Base-by-base conservation (phyloP, 75 land plant genomes). In the Cupressus sempervirens region DNA sequence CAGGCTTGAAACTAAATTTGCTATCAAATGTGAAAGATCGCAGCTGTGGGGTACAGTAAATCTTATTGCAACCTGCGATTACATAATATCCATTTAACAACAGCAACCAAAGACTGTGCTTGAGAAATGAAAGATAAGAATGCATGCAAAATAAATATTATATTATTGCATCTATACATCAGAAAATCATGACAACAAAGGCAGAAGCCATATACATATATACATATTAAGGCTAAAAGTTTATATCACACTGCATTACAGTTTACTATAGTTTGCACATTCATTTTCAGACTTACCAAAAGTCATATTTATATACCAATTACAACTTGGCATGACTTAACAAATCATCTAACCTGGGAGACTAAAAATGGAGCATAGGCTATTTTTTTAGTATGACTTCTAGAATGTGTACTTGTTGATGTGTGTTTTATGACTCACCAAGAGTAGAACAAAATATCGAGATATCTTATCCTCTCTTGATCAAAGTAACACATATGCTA, bases 1-100 rank as follows among this genome's bases (percentile, higher is more conserved):
- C 86, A 96, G 96, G n/a, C 87, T 84, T 83, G 93, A 86, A 88
- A 91, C 94, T 81, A 94, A 88, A 85, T 92, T 91, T 72, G 88
- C 91, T 80, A 96, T 92, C 82, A 94, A 68, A 43, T 86, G 89
- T 18, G 93, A 88, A 50, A 93, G 34, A 65, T 94, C 96, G 86
- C 96, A 93, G 62, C 87, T 58, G 29, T 87, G 93, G 41, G 94
- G 92, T 68, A 96, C 62, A 52, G 85, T 87, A 84, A 94, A 96
- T 85, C 87, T 92, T 56, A 96, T 84, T 5, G 89, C 85, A 68
- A 93, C 91, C 93, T 94, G 81, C 45, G 65, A 56, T 29, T 34
- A 18, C n/a, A 50, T 82, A 29, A 82, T 9, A 45, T 43, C 3
- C 81, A 41, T 79, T 77, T 79, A 30, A 79, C 40, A 79, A 45